Percentiles rank a stretch among this genome's conserved stretches.
Evolutionary conservation across 2,329 filamentous ascomycete genomes (phyloP).

Genomic region (Penicillium vulpinum): DNA sequence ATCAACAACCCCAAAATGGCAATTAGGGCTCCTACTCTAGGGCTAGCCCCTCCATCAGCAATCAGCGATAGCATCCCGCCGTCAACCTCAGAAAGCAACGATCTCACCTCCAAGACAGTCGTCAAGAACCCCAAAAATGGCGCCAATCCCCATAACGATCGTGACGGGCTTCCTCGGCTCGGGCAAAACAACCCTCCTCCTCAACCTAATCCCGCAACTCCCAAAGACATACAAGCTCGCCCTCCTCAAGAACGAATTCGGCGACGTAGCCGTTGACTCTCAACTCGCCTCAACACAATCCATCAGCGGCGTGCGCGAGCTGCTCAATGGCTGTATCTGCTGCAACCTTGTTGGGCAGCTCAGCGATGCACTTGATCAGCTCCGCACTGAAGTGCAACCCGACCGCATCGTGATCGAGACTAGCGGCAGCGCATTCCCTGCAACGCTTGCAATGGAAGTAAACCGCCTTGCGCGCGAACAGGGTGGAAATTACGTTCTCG

Average conservation of each 20-base stretch:
- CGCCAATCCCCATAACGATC: constrained; percentile 85
- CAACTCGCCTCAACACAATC: constrained; percentile 80
- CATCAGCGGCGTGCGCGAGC: constrained; percentile 85
- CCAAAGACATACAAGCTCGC: constrained; percentile 85
- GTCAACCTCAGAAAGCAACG: background rate
- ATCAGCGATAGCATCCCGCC: background rate
- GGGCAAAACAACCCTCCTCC: constrained; percentile 92
- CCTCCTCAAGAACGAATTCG: constrained; percentile 97
- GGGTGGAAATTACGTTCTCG: constrained; percentile 66
- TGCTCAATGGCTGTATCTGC: constrained; percentile 97
- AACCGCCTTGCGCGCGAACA: constrained; percentile 71
- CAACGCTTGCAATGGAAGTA: constrained; percentile 86
- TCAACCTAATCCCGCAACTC: constrained; percentile 91
- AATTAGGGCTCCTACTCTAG: constrained; percentile 4
- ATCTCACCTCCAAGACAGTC: background rate
- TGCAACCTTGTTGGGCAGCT: constrained; percentile 97
- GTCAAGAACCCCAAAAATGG: constrained; percentile 44
- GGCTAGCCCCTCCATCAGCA: constrained; percentile 9
- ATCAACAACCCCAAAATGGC: background rate
- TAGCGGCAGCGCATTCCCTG: constrained; percentile 80
- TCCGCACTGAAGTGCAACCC: constrained; percentile 62
- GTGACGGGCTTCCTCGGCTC: constrained; percentile 94
- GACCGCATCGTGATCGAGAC: constrained; percentile 95
- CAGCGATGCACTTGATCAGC: constrained; percentile 72
- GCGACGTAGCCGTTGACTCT: constrained; percentile 89